These are phyloP conservation scores for Teratosphaeria gauchensis DNA, from an alignment of 2,329 filamentous ascomycete species.

Conservation along the genomic window DNA sequence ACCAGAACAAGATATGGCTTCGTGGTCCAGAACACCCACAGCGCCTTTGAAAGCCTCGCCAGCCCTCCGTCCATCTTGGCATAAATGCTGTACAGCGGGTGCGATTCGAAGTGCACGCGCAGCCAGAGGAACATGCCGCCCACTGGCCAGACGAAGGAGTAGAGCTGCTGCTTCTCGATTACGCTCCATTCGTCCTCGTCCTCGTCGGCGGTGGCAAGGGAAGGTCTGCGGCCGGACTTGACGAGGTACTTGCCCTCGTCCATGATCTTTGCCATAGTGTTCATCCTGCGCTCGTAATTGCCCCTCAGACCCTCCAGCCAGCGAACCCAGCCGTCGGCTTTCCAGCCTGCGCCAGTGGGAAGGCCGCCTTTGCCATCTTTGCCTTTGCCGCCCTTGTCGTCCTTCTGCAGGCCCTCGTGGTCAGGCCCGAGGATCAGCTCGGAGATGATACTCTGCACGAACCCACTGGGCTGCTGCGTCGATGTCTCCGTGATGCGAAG, in stretches of 20 bases:
- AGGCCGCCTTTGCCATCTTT: slow-evolving; percentile 34
- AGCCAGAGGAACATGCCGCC: slow-evolving; percentile 94
- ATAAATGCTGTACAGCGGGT: slow-evolving; percentile 55
- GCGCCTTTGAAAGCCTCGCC: slow-evolving; percentile 49
- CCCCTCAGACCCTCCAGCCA: slow-evolving; percentile 81
- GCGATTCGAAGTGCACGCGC: slow-evolving; percentile 57
- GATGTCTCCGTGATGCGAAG: slow-evolving; percentile 63
- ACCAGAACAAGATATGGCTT: slow-evolving; percentile 62
- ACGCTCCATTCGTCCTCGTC: slow-evolving; percentile 59
- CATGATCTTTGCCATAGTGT: slow-evolving; percentile 62
- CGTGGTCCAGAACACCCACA: slow-evolving; percentile 63
- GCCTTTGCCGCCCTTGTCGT: slow-evolving; percentile 27
- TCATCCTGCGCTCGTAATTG: slow-evolving; percentile 78
- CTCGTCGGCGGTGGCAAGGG: slow-evolving; percentile 18
- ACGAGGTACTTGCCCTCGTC: slow-evolving; percentile 58
- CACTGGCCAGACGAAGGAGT: slow-evolving; percentile 66
- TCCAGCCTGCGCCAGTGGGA: slow-evolving; percentile 55
- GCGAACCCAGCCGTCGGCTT: slow-evolving; percentile 75
- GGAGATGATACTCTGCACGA: slow-evolving; percentile 75
- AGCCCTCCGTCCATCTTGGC: slow-evolving; percentile 27
- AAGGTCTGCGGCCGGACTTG: slow-evolving; percentile 45
- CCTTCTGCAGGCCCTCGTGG: slow-evolving; percentile 35
- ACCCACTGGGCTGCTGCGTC: slow-evolving; percentile 80
- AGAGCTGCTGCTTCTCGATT: slow-evolving; percentile 63
- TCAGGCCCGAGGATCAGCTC: slow-evolving; percentile 67